Evolutionary conservation across 371 early-diverging fungal genomes (phyloP).

Genomic region (Rhizopus sp.): DNA sequence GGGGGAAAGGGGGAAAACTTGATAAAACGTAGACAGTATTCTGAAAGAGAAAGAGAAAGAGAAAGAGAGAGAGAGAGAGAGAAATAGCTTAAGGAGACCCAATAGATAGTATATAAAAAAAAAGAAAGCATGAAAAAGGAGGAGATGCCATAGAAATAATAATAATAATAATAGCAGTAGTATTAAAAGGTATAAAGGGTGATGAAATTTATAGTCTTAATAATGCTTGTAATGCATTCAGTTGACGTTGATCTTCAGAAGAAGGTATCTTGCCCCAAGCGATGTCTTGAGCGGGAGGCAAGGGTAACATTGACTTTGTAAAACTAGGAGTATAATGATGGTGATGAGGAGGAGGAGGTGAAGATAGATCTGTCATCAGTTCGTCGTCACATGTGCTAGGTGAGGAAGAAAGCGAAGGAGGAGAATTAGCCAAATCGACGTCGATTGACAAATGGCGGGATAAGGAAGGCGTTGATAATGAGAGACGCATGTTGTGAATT

Average conservation of each 20-base stretch:
- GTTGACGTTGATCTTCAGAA: conserved; percentile 52
- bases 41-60: too few relatives aligned
- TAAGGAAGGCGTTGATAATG: conserved; percentile 13
- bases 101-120: background rate
- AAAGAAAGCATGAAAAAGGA: background rate
- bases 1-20: too few relatives aligned
- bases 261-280: conserved; percentile 46
- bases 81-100: too few relatives aligned
- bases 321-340: conserved; percentile 4
- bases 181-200: background rate
- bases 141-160: background rate
- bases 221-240: conserved; percentile 37
- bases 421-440: conserved; percentile 29
- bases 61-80: too few relatives aligned
- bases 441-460: conserved; percentile 13
- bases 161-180: background rate
- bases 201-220: conserved; percentile 24
- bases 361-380: conserved; percentile 12
- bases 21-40: conserved; percentile 5
- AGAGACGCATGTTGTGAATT: conserved; percentile 39
- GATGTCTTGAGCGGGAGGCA: conserved; percentile 40
- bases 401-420: conserved; percentile 45
- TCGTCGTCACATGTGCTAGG: conserved; percentile 38
- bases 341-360: conserved; percentile 17
- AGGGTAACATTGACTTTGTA: conserved; percentile 1